Percentiles rank a stretch among this genome's conserved stretches.
These are phyloP conservation scores for Ascodesmis nigricans DNA, from an alignment of 495 filamentous ascomycete species.

Conservation along the genomic window DNA sequence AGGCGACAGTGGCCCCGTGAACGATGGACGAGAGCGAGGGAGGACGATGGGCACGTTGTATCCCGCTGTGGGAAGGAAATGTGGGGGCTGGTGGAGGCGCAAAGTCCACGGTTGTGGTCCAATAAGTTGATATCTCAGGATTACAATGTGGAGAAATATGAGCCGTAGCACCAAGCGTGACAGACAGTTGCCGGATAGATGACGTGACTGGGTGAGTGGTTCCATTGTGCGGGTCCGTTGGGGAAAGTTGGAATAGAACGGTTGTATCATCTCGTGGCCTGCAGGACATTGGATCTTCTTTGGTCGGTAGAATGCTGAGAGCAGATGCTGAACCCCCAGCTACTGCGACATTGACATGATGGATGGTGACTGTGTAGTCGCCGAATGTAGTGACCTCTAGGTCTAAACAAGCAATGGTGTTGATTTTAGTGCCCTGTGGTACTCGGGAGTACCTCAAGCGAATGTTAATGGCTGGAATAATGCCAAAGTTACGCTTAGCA, in stretches of 20 bases:
- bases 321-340: constrained; percentile 45
- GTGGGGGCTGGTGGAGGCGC: constrained; percentile 36
- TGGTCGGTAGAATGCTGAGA: constrained; percentile 35
- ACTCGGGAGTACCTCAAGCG: constrained; percentile 61
- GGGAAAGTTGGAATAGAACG: constrained; percentile 56
- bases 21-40: constrained; percentile 30
- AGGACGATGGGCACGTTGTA: constrained; percentile 44
- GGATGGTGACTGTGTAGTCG: constrained; percentile 45
- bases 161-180: constrained; percentile 44
- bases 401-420: constrained; percentile 62
- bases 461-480: constrained; percentile 64
- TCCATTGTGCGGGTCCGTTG: constrained; percentile 30
- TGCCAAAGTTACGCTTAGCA: constrained; percentile 40
- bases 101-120: constrained; percentile 68
- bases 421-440: constrained; percentile 37
- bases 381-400: constrained; percentile 72
- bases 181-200: constrained; percentile 31
- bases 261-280: constrained; percentile 67
- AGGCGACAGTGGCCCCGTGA: constrained; percentile 24
- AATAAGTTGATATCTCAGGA: constrained; percentile 56
- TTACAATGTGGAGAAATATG: constrained; percentile 40
- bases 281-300: constrained; percentile 43
- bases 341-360: constrained; percentile 41
- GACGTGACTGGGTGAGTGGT: constrained; percentile 24
- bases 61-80: constrained; percentile 33